Evolutionary conservation across 805 yeast species (phyloP).

Genomic region (Saturnispora serradocipensis): DNA sequence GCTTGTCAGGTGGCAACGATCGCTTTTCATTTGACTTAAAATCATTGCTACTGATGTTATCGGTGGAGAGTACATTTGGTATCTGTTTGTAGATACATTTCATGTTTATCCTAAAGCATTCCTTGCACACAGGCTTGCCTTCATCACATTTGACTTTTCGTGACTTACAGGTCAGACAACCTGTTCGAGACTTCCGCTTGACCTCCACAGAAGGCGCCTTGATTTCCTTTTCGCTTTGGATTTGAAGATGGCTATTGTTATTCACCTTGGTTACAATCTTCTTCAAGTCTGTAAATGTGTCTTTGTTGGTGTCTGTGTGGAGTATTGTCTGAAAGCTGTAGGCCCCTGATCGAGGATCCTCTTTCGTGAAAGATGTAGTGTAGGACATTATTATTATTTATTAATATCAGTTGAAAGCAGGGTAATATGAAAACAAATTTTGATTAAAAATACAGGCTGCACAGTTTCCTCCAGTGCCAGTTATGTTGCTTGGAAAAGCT

Average conservation of each 20-base stretch:
- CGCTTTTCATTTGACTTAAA: background rate
- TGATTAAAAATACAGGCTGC: too few relatives aligned
- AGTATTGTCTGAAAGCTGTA: background rate
- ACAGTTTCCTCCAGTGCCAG: too few relatives aligned
- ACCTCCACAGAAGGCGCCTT: background rate
- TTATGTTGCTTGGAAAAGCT: too few relatives aligned
- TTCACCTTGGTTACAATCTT: background rate
- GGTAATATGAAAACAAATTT: background rate
- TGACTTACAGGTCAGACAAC: conserved; percentile 1
- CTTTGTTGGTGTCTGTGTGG: background rate
- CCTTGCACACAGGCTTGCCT: background rate
- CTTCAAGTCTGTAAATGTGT: background rate
- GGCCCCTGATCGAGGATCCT: background rate
- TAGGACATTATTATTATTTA: background rate
- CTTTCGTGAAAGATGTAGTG: background rate
- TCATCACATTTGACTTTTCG: conserved; percentile 3
- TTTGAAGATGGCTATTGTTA: background rate
- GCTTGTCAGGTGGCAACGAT: background rate
- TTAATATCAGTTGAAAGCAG: too few relatives aligned
- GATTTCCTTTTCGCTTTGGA: background rate
- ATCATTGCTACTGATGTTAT: background rate
- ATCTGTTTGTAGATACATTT: background rate
- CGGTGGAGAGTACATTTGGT: background rate
- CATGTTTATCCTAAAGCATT: conserved; percentile 2
- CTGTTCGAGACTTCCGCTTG: background rate